Evolutionary conservation across 2,329 filamentous ascomycete genomes (phyloP), one percentile per base, ranked within the genome.

Genomic region (Graphilbum fragrans): DNA sequence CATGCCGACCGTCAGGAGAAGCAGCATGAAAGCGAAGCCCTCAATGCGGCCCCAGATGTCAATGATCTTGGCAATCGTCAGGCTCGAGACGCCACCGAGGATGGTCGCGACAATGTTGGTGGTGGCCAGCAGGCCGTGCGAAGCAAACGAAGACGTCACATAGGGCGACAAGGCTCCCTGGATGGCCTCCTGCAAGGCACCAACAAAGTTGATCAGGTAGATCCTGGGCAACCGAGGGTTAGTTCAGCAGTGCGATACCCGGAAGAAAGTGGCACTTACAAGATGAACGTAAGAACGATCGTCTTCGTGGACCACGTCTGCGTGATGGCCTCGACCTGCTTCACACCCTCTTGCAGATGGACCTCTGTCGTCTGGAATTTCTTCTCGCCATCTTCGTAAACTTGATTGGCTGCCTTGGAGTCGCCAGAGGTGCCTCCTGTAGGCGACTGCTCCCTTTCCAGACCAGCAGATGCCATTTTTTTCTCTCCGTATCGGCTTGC

Each of bases 21-120:
- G 39, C 2, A 77, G 59, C 52, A 71, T 72, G 22, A 77, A 44
- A 20, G 67, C 57, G 49, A 79, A 72, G 11, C 75, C 78, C 53
- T 80, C 69, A 8, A 77, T 69, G 33, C 79, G 73, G 42, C 77
- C 79, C 63, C 74, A 82, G 23, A 80, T 66, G 57, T 84, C 74
- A 37, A 81, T 64, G 18, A 81, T 62, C 56, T 82, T 83, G 38
- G 79, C 77, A 48, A 80, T 66, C 0, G 77, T 73, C 4, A 82
- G 67, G 52, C 78, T 77, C 42, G 70, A 65, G 16, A 80, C 66
- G 32, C 75, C 79, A 52, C 63, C 60, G 36, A 79, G 69, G 21
- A 74, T 58, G 45, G 60, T 65, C 12, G 72, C 61, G 11, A 80
- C 62, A 45, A 80, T 69, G 35, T 61, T 59, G 12, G 70, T 68